phyloP scores from a whole-genome alignment of 2,329 filamentous ascomycete genomes.

The Emmonsiellopsis sp. region DNA sequence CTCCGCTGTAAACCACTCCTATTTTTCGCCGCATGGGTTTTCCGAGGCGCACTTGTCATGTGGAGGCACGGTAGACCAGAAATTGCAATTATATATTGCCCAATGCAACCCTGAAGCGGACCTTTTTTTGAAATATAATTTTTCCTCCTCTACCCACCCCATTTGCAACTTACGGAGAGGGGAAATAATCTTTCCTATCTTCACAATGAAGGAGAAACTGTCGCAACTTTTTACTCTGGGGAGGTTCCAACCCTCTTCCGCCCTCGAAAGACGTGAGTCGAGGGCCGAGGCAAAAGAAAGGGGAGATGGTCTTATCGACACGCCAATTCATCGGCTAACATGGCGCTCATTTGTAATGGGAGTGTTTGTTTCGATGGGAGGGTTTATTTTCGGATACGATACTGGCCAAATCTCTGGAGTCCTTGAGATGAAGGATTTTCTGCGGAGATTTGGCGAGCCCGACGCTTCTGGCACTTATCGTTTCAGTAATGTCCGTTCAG shows the following conservation, averaged over 20 bases:
- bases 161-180: no score
- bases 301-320: constrained; percentile 26
- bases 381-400: constrained; percentile 38
- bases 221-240: neutral
- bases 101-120: no score
- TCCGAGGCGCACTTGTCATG: no score
- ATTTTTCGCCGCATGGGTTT: no score
- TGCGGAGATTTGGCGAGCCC: constrained; percentile 31
- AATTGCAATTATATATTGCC: no score
- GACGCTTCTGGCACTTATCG: constrained; percentile 23
- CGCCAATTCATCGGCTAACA: constrained; percentile 35
- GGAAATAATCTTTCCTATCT: neutral
- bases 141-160: no score
- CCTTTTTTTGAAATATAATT: no score
- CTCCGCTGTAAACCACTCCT: no score
- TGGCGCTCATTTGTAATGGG: constrained; percentile 36
- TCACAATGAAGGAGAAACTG: neutral
- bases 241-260: neutral
- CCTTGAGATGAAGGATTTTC: constrained; percentile 39
- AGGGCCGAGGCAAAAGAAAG: neutral
- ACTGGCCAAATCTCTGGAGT: constrained; percentile 38
- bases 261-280: neutral
- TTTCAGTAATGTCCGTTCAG: constrained; percentile 37
- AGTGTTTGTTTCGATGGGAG: constrained; percentile 39
- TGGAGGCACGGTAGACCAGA: no score